A percentile compares a stretch with the other conserved stretches of the same genome.
Evolutionary conservation across 495 filamentous ascomycete species (phyloP).

Genomic region (Massariosphaeria phaeospora): DNA sequence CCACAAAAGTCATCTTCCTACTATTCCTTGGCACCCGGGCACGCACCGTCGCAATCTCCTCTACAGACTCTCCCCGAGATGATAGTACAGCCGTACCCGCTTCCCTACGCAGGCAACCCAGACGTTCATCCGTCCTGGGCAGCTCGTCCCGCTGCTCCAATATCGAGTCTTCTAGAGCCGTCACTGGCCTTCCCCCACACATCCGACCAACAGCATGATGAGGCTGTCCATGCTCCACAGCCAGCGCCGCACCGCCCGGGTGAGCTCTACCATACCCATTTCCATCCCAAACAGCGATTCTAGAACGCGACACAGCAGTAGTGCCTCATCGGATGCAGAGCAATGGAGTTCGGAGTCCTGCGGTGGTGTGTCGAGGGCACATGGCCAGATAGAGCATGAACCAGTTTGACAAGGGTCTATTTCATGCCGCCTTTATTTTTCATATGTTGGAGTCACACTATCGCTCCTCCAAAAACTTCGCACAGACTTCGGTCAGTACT

Average conservation of each 20-base stretch:
- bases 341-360: too few species aligned
- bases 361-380: too few species aligned
- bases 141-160: conserved; percentile 21
- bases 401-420: too few species aligned
- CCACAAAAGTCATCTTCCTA: background rate
- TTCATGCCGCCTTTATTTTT: too few species aligned
- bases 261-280: background rate
- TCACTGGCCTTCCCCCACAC: conserved; percentile 2
- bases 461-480: too few species aligned
- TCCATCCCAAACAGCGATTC: background rate
- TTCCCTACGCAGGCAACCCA: background rate
- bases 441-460: too few species aligned
- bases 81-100: background rate
- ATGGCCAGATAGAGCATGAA: too few species aligned
- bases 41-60: background rate
- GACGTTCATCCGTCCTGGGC: conserved; percentile 19
- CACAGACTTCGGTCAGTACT: too few species aligned
- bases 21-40: background rate
- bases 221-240: background rate
- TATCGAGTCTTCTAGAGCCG: conserved; percentile 7
- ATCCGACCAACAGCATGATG: background rate
- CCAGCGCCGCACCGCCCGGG: background rate
- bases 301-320: too few species aligned
- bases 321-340: too few species aligned
- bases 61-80: background rate